phyloP scores from a whole-genome alignment of 179 eudicot genomes.

The Amaranthus tricolor region DNA sequence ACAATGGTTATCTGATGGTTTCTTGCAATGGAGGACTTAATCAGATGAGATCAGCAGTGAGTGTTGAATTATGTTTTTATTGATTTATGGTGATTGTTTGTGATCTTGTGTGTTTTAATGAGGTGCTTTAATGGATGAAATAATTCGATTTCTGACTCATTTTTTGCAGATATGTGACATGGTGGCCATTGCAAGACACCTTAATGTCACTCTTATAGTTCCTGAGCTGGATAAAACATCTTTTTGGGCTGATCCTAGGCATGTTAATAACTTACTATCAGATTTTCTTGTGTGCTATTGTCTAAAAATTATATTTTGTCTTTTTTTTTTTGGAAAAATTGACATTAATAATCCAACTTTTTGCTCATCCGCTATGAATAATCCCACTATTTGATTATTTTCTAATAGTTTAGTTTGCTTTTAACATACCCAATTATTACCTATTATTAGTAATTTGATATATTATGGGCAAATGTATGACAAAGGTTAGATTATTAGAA shows the following conservation, averaged over 20 bases:
- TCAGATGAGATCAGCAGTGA: slow-evolving; percentile 53
- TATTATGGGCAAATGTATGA: too few species aligned
- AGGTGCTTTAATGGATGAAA: slow-evolving; percentile 5
- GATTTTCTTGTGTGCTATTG: slow-evolving; percentile 32
- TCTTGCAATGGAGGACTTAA: slow-evolving; percentile 59
- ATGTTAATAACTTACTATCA: slow-evolving; percentile 25
- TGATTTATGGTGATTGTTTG: neutral
- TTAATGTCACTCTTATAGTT: slow-evolving; percentile 53
- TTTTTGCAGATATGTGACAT: slow-evolving; percentile 53
- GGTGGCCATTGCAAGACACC: slow-evolving; percentile 59
- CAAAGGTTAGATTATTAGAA: too few species aligned
- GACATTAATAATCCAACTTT: too few species aligned
- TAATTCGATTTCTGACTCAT: neutral
- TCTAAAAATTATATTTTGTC: slow-evolving; percentile 7
- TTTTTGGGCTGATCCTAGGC: slow-evolving; percentile 67
- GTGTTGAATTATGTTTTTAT: slow-evolving; percentile 15
- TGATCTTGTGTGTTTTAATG: neutral
- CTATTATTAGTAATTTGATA: too few species aligned
- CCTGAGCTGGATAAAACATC: slow-evolving; percentile 55
- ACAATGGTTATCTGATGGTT: slow-evolving; percentile 52
- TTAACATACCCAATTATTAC: too few species aligned
- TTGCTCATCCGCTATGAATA: too few species aligned
- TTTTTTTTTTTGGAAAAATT: neutral
- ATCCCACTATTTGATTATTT: too few species aligned
- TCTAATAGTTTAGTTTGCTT: too few species aligned